Percentiles rank a stretch among this genome's conserved stretches.
Conservation (phyloP, 768 basidiomycete genomes). For the Kwoniella europaea region DNA sequence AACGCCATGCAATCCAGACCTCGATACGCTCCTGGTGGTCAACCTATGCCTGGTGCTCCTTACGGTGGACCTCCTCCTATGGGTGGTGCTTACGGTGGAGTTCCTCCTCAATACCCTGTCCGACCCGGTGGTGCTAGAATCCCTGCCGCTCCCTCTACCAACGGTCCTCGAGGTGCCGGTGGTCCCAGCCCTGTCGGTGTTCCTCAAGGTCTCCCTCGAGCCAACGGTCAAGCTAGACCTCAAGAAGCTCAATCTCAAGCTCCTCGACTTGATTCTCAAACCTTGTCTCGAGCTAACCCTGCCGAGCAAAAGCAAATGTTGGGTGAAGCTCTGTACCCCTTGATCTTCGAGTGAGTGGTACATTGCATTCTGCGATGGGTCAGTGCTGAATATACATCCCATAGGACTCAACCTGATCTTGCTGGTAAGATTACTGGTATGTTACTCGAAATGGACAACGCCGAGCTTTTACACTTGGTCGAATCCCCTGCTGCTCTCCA, state of each 20-base stretch:
- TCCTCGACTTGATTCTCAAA: slow-evolving; percentile 66
- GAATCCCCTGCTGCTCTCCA: slow-evolving; percentile 81
- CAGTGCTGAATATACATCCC: background rate
- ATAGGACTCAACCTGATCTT: slow-evolving; percentile 83
- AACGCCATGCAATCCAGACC: slow-evolving; percentile 73
- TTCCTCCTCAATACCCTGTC: slow-evolving; percentile 47
- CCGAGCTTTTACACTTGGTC: slow-evolving; percentile 85
- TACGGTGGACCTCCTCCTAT: slow-evolving; percentile 38
- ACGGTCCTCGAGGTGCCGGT: slow-evolving; percentile 61
- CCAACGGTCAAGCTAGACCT: slow-evolving; percentile 46
- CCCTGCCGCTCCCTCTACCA: slow-evolving; percentile 65
- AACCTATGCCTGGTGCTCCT: slow-evolving; percentile 64
- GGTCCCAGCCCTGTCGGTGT: slow-evolving; percentile 58
- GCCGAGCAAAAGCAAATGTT: slow-evolving; percentile 99
- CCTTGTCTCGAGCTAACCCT: slow-evolving; percentile 67
- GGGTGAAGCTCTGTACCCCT: slow-evolving; percentile 94
- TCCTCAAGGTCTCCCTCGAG: slow-evolving; percentile 61
- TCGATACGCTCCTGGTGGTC: slow-evolving; percentile 69
- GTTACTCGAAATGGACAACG: slow-evolving; percentile 98
- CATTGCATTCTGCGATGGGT: no score
- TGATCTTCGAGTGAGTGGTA: slow-evolving; percentile 72
- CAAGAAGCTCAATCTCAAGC: slow-evolving; percentile 55
- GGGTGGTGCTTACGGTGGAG: slow-evolving; percentile 32
- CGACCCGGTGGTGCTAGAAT: slow-evolving; percentile 52
- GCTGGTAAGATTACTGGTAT: slow-evolving; percentile 99